These are phyloP conservation scores for Aspergillus spinulosporus DNA, from an alignment of 2,329 filamentous ascomycete genomes.

Conservation along the genomic window DNA sequence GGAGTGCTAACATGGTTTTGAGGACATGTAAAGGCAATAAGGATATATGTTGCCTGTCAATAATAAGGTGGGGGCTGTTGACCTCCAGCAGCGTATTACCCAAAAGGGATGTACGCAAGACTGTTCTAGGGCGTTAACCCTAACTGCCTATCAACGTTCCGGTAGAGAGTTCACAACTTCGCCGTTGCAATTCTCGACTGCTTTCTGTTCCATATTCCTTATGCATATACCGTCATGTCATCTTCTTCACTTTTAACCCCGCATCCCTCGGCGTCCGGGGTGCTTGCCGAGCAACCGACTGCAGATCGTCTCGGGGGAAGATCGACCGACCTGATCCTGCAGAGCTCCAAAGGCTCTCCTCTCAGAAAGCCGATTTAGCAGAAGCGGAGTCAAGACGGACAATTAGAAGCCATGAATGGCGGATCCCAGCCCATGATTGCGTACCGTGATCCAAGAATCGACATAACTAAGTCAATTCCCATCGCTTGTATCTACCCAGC, in stretches of 20 bases:
- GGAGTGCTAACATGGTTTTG: constrained; percentile 19
- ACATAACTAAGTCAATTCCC: background rate
- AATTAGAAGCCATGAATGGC: background rate
- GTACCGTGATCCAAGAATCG: too few relatives aligned
- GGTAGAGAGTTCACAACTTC: too few relatives aligned
- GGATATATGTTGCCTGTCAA: too few relatives aligned
- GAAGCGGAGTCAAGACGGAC: background rate
- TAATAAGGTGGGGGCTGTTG: too few relatives aligned
- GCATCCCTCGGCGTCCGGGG: background rate
- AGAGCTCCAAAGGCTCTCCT: background rate
- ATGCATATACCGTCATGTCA: too few relatives aligned
- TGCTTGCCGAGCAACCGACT: background rate
- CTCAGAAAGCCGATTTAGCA: background rate
- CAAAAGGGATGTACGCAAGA: too few relatives aligned
- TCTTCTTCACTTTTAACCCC: too few relatives aligned
- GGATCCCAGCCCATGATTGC: background rate
- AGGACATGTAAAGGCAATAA: background rate
- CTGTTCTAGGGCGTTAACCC: background rate
- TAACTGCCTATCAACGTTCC: background rate
- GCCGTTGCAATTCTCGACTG: too few relatives aligned
- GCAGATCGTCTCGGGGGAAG: background rate
- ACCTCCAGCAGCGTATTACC: too few relatives aligned
- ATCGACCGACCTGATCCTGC: background rate
- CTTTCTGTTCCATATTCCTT: too few relatives aligned
- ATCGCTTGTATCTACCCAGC: background rate